These are phyloP conservation scores for Arachis monticola DNA, from an alignment of 331 rosid genomes.

Conservation along the genomic window DNA sequence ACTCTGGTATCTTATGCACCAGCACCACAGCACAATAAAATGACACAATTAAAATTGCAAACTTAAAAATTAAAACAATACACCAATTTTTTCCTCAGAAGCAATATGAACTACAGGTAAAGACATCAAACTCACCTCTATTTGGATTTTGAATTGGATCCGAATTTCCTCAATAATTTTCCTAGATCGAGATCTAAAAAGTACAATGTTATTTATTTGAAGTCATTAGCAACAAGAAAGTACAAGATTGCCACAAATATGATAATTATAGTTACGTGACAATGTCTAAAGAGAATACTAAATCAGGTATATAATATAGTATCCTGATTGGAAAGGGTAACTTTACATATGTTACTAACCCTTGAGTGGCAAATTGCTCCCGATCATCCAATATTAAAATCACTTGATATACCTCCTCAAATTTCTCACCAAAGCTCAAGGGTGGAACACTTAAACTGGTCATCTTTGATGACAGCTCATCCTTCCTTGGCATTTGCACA, in stretches of 20 bases:
- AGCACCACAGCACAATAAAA: not conserved
- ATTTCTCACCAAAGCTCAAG: constrained; percentile 80
- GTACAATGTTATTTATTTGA: not conserved
- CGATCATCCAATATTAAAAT: constrained; percentile 86
- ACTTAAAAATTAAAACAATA: constrained; percentile 6
- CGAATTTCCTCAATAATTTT: constrained; percentile 71
- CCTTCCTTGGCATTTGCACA: constrained; percentile 45
- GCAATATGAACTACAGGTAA: constrained; percentile 23
- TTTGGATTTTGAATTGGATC: constrained; percentile 67
- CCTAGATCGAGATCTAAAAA: constrained; percentile 76
- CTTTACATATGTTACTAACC: constrained; percentile 62
- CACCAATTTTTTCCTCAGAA: not conserved
- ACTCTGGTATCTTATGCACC: not conserved
- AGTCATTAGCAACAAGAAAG: constrained; percentile 29
- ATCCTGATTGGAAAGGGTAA: constrained; percentile 14
- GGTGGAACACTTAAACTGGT: constrained; percentile 75
- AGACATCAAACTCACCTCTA: constrained; percentile 60
- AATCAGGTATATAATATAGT: constrained; percentile 1
- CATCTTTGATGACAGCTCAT: constrained; percentile 46
- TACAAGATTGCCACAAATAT: constrained; percentile 23
- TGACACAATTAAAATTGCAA: not conserved
- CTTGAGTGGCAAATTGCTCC: constrained; percentile 88
- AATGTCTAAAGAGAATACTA: constrained; percentile 16
- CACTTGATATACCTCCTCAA: constrained; percentile 85
- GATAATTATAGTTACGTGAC: constrained; percentile 20